Evolutionary conservation across 352 stramenopile genomes (phyloP).

Genomic region (Blastocystis sp.): DNA sequence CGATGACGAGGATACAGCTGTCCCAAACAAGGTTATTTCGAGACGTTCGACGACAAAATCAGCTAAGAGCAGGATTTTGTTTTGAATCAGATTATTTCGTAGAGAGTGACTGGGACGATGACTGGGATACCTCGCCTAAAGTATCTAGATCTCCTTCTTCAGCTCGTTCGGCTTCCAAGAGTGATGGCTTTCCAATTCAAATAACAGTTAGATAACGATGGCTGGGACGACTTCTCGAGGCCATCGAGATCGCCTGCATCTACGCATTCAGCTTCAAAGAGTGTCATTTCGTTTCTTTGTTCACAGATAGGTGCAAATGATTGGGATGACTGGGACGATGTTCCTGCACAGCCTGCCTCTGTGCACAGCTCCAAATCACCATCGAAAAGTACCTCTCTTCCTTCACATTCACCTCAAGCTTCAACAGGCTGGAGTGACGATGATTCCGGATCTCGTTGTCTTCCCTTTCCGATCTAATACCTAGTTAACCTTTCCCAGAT

Average conservation of each 20-base stretch:
- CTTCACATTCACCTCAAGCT: not conserved
- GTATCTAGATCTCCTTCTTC: not conserved
- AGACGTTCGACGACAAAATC: not conserved
- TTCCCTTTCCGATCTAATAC: not conserved
- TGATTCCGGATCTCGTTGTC: not conserved
- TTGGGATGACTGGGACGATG: not conserved
- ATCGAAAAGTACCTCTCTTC: not conserved
- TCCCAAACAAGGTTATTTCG: not conserved
- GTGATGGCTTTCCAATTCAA: not conserved
- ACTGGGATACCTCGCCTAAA: not conserved
- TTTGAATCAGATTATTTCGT: not conserved
- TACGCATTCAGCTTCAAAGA: not conserved
- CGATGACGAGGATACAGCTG: not conserved
- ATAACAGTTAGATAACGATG: not conserved
- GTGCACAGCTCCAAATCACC: not conserved
- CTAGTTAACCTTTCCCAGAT: not conserved
- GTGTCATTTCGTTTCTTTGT: not conserved
- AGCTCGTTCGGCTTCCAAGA: not conserved
- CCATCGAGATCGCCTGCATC: not conserved
- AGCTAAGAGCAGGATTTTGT: not conserved
- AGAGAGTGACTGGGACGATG: not conserved
- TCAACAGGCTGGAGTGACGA: constrained; percentile 4
- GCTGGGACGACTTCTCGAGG: not conserved
- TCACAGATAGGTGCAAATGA: not conserved
- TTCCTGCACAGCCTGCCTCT: not conserved